phyloP scores from a whole-genome alignment of 345 rosid genomes.

The Corchorus capsularis region DNA sequence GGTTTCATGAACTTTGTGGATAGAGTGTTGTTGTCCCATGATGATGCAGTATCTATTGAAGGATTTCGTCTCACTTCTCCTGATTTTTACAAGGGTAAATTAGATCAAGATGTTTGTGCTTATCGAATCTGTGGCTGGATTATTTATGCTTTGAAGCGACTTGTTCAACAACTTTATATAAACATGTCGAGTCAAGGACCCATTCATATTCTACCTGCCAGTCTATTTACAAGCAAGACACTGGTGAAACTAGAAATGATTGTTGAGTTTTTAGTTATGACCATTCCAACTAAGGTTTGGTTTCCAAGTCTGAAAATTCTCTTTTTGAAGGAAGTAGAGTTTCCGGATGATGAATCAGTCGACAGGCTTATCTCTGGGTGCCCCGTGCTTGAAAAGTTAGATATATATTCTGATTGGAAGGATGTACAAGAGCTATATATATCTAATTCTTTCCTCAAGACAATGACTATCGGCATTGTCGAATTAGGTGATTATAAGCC shows the following conservation, averaged over 20 bases:
- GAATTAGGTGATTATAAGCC: accelerated
- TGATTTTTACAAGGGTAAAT: neutral
- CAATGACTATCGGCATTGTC: neutral
- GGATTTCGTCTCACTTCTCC: neutral
- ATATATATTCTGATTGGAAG: neutral
- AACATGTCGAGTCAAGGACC: neutral
- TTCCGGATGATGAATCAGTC: neutral
- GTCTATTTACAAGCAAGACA: slow-evolving; percentile 11
- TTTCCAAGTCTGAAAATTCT: slow-evolving; percentile 24
- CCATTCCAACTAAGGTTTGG: slow-evolving; percentile 1
- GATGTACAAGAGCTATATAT: neutral
- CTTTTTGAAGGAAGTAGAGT: neutral
- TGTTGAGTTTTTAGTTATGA: neutral
- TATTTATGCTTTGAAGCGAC: neutral
- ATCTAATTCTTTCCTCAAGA: neutral
- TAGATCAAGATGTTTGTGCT: neutral
- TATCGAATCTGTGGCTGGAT: slow-evolving; percentile 12
- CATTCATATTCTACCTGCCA: neutral
- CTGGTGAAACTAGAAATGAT: neutral
- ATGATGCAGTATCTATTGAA: neutral
- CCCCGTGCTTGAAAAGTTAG: neutral
- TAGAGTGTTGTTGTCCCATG: slow-evolving; percentile 5
- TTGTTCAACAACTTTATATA: slow-evolving; percentile 1
- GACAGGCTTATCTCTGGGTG: neutral
- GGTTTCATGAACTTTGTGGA: slow-evolving; percentile 21